A percentile compares a stretch with the other conserved stretches of the same genome.
phyloP scores from a whole-genome alignment of 345 rosid genomes.

The Brassica rapa region DNA sequence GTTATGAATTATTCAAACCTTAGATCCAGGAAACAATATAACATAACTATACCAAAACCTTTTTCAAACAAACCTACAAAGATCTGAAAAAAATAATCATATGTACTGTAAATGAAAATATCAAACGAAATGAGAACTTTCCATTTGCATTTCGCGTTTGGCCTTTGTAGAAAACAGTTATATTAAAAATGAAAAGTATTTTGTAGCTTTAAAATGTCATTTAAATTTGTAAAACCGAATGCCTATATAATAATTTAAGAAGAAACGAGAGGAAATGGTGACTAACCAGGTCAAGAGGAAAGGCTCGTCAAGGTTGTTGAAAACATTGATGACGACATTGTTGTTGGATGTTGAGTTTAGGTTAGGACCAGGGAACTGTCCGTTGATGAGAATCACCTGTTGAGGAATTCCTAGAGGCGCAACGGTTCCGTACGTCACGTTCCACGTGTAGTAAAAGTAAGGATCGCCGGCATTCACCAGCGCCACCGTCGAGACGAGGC shows the following conservation, averaged over 20 bases:
- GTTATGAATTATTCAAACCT: not conserved
- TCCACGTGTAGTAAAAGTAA: constrained; percentile 69
- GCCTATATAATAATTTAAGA: constrained; percentile 1
- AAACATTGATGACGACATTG: constrained; percentile 71
- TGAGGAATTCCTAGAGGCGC: constrained; percentile 79
- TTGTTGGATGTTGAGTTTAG: constrained; percentile 80
- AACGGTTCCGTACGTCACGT: constrained; percentile 69
- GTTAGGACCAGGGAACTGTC: constrained; percentile 78
- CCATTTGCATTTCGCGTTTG: not conserved
- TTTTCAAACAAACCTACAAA: not conserved
- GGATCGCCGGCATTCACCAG: constrained; percentile 67
- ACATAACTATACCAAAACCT: not conserved
- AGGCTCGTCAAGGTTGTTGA: constrained; percentile 78
- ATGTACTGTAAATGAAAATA: not conserved
- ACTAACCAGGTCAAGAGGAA: constrained; percentile 79
- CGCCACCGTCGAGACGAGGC: constrained; percentile 46
- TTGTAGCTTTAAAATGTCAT: not conserved
- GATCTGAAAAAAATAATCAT: not conserved
- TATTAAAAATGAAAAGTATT: not conserved
- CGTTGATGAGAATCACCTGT: constrained; percentile 72
- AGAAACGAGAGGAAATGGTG: constrained; percentile 52
- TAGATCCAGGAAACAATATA: not conserved
- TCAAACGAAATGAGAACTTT: not conserved
- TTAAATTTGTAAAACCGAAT: not conserved
- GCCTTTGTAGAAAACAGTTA: not conserved